These are phyloP conservation scores for Cystobasidium sp. DNA, from an alignment of 1,284 basidiomycete species.

Conservation along the genomic window DNA sequence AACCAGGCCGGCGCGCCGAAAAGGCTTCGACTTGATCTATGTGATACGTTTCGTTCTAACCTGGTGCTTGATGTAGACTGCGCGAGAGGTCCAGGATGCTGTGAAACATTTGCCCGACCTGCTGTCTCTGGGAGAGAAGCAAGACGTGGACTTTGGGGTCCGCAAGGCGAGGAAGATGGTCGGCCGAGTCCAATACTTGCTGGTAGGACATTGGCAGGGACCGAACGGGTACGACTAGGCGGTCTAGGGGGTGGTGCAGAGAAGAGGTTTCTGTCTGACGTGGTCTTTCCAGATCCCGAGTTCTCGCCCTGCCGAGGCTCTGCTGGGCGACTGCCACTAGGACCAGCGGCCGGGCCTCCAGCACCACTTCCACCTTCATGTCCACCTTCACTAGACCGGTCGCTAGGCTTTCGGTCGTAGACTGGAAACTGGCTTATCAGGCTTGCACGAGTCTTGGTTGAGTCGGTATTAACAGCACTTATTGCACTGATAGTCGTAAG, in stretches of 20 bases:
- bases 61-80: neutral
- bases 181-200: constrained; percentile 14
- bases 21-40: constrained; percentile 9
- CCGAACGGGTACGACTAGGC: constrained; percentile 29
- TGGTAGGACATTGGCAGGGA: neutral
- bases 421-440: constrained; percentile 24
- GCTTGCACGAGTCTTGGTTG: constrained; percentile 16
- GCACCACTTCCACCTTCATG: constrained; percentile 1
- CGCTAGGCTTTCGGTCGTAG: constrained; percentile 25
- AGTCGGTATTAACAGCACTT: constrained; percentile 4
- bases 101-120: no score
- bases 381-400: constrained; percentile 21
- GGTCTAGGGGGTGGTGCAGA: constrained; percentile 19
- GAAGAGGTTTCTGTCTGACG: constrained; percentile 3
- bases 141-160: neutral
- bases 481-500: neutral
- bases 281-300: constrained; percentile 2
- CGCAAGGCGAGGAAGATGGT: neutral
- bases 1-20: constrained; percentile 12
- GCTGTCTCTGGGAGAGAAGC: neutral
- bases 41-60: neutral
- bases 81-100: no score
- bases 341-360: constrained; percentile 1
- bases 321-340: neutral
- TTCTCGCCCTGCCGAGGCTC: neutral